phyloP scores from a whole-genome alignment of 345 rosid species.

The Turritis glabra region DNA sequence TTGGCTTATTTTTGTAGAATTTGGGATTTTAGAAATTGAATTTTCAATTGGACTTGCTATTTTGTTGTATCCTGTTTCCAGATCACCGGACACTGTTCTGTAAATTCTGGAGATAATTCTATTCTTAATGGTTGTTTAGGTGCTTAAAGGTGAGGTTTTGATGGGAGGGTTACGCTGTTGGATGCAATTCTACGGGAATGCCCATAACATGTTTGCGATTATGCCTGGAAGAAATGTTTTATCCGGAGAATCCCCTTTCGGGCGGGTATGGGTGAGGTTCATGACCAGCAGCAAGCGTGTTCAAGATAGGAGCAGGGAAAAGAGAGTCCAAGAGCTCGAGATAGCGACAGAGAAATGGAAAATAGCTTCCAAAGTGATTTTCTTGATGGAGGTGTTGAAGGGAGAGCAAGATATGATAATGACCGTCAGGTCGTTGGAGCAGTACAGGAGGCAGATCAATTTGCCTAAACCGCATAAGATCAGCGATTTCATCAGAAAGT shows the following conservation, averaged over 20 bases:
- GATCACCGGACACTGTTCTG: neutral
- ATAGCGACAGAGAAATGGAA: conserved; percentile 76
- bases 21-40: neutral
- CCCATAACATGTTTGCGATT: conserved; percentile 44
- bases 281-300: conserved; percentile 82
- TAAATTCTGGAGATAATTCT: neutral
- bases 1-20: neutral
- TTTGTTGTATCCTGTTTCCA: neutral
- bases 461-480: conserved; percentile 67
- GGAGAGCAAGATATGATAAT: conserved; percentile 74
- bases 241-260: conserved; percentile 15
- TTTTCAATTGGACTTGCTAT: neutral
- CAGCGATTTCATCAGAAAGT: conserved; percentile 67
- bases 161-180: neutral
- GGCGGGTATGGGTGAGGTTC: conserved; percentile 48
- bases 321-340: conserved; percentile 73
- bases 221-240: conserved; percentile 43
- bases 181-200: neutral
- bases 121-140: conserved; percentile 11
- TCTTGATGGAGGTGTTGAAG: conserved; percentile 67
- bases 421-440: conserved; percentile 57
- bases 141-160: neutral
- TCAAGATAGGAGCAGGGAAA: conserved; percentile 70
- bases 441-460: conserved; percentile 55
- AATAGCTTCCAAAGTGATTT: conserved; percentile 54